phyloP scores from a whole-genome alignment of 129 eudicot species.

The Pseudognaphalium luteoalbum region DNA sequence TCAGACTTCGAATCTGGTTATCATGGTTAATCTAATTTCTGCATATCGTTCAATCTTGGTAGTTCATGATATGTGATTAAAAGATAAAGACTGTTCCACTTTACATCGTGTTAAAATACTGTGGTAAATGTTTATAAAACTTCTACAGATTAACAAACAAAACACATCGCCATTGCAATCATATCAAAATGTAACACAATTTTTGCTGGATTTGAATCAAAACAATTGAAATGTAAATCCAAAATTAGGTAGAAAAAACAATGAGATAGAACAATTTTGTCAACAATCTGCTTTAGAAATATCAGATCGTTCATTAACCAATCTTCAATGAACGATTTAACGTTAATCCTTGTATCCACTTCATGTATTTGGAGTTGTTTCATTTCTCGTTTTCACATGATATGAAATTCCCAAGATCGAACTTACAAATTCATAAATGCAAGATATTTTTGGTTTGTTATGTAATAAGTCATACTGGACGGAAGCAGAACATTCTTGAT shows the following conservation, averaged over 20 bases:
- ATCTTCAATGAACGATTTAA: no score
- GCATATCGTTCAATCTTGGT: neutral
- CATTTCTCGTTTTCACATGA: no score
- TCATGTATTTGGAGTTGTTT: no score
- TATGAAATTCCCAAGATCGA: no score
- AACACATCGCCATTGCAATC: neutral
- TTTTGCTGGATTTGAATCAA: neutral
- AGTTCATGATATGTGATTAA: neutral
- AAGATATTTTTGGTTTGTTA: neutral
- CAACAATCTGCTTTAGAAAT: no score
- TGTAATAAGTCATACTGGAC: neutral
- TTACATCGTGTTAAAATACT: neutral
- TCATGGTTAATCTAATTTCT: neutral
- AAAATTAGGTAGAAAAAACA: no score
- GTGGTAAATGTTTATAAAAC: neutral
- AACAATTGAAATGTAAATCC: no score
- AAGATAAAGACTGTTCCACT: neutral
- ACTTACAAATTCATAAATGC: neutral
- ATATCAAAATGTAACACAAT: neutral
- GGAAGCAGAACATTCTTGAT: constrained; percentile 7
- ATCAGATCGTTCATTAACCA: no score
- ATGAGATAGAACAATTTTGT: no score
- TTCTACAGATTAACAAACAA: neutral
- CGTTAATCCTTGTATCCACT: no score
- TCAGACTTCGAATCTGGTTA: neutral